Evolutionary conservation across 495 filamentous ascomycete species (phyloP).

Genomic region (Daldinia vernicosa): DNA sequence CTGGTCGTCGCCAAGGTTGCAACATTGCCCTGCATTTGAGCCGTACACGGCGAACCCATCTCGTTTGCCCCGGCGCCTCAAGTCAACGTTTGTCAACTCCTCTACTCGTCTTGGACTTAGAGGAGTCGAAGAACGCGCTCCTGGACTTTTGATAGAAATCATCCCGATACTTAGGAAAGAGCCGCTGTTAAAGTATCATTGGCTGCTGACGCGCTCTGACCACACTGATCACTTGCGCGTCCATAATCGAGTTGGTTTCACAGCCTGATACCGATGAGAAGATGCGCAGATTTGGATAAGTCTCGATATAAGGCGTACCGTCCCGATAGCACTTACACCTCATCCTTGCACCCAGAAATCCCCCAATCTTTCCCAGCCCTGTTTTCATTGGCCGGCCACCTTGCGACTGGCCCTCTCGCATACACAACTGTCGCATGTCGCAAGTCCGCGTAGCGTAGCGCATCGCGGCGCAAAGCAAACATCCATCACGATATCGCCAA

Average conservation of each 20-base stretch:
- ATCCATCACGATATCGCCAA: background rate
- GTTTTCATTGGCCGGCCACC: conserved; percentile 30
- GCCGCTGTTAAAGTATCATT: background rate
- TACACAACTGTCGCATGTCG: conserved; percentile 13
- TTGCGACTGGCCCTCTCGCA: background rate
- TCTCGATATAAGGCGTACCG: conserved; percentile 1
- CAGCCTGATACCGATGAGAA: background rate
- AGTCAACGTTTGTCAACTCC: background rate
- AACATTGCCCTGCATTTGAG: background rate
- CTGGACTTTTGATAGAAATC: background rate
- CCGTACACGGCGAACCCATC: background rate
- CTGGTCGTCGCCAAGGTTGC: background rate
- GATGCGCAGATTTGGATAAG: background rate
- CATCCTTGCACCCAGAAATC: conserved; percentile 9
- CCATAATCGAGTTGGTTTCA: conserved; percentile 11
- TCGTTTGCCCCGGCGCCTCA: background rate
- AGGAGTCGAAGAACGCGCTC: background rate
- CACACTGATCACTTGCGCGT: conserved; percentile 3
- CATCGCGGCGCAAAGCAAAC: conserved; percentile 19
- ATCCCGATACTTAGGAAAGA: background rate
- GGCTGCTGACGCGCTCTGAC: background rate
- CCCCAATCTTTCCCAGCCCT: conserved; percentile 4
- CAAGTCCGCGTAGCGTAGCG: conserved; percentile 19
- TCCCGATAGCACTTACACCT: conserved; percentile 3
- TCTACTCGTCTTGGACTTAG: background rate